Evolutionary conservation across 257 asterid species (phyloP).

Genomic region (Petunia secreta): DNA sequence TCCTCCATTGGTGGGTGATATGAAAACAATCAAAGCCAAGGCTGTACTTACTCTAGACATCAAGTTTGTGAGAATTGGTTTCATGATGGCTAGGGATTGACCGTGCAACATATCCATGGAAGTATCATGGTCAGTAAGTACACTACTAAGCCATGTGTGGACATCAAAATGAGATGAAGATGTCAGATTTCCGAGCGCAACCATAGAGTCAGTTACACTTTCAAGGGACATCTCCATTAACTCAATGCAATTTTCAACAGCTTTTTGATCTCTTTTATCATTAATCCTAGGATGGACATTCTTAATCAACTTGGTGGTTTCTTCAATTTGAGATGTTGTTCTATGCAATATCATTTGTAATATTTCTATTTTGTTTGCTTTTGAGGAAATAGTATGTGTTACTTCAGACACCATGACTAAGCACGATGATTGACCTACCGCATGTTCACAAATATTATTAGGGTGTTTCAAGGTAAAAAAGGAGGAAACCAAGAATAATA

Average conservation of each 20-base stretch:
- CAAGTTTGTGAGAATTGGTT: constrained; percentile 26
- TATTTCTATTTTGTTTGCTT: not conserved
- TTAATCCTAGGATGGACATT: constrained; percentile 22
- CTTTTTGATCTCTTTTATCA: constrained; percentile 15
- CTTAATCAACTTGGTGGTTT: constrained; percentile 23
- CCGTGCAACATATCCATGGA: constrained; percentile 22
- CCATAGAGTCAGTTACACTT: too few species aligned
- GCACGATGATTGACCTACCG: constrained; percentile 24
- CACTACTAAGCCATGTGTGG: constrained; percentile 37
- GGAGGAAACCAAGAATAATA: not conserved
- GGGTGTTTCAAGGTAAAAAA: not conserved
- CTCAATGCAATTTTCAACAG: constrained; percentile 29
- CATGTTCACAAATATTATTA: not conserved
- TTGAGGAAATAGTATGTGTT: not conserved
- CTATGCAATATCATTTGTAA: constrained; percentile 27
- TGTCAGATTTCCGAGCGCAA: too few species aligned
- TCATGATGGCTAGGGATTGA: constrained; percentile 19
- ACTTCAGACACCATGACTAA: constrained; percentile 22
- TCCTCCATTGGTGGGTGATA: not conserved
- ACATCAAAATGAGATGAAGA: constrained; percentile 18
- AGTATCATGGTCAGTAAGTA: constrained; percentile 38
- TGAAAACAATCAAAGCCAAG: constrained; percentile 30
- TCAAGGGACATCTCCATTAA: constrained; percentile 35
- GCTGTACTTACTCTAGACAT: constrained; percentile 30
- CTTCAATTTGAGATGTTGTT: constrained; percentile 13